Evolutionary conservation across 169 alveolate species (phyloP), one percentile per base, ranked within the genome.

Genomic region (Cryptosporidium xiaoi): DNA sequence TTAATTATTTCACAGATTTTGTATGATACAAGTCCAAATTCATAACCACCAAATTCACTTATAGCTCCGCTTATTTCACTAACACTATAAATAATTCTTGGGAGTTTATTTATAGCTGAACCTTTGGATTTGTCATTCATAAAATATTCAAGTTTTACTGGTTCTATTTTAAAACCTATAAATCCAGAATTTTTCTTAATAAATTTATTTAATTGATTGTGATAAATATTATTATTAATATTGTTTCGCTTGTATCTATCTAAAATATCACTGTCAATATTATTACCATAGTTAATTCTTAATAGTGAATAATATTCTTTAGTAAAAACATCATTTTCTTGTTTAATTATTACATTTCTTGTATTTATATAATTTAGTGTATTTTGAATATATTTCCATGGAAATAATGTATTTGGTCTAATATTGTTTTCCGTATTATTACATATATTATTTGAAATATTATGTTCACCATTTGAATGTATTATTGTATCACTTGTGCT

Each of bases 401-500:
- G 87, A 40, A 77, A 77, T n/a, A 77, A 66, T 10, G 87, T 77
- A 50, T 77, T 77, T 13, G 87, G 87, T 36, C 33, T 56, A 15
- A 77, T 48, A 46, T 77, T 36, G 2, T 77, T 66, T 6, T 40
- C 50, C 18, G 56, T 40, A 16, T 55, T 20, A 31, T 50, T 66
- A 15, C 18, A 4, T 5, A 40, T 34, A 77, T 44, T 2, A 48
- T 60, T 56, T 10, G 13, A 40, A 20, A n/a, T 60, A 24, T 77
- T 36, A 5, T 33, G 24, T 16, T 77, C 71, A 36, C 58, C 31
- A 8, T 62, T 33, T 60, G 87, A 60, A 5, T 24, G 55, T 12
- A 77, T 44, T 40, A 44, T 31, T 44, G 87, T 77, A 31, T 77
- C 87, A 40, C 87, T 77, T 31, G 87, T 77, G 56, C 87, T 77